These are phyloP conservation scores for Przewalskia tangutica DNA, from an alignment of 257 asterid genomes.

Conservation along the genomic window DNA sequence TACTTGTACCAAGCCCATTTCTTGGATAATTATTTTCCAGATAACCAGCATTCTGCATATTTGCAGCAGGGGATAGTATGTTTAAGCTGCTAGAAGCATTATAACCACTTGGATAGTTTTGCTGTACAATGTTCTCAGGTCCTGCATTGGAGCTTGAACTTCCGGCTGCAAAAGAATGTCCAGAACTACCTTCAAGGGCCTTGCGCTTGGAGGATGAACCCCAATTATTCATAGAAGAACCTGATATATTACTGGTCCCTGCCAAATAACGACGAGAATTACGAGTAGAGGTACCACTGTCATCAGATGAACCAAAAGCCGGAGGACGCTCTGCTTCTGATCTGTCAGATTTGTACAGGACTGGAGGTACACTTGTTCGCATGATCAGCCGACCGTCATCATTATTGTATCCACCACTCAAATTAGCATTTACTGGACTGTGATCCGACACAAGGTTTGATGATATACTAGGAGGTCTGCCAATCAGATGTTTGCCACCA, in stretches of 20 bases:
- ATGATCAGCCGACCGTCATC: constrained; percentile 17
- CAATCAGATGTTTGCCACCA: constrained; percentile 16
- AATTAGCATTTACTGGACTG: constrained; percentile 23
- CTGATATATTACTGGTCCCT: constrained; percentile 37
- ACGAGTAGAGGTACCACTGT: constrained; percentile 24
- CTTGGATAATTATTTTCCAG: constrained; percentile 34
- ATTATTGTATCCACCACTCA: constrained; percentile 23
- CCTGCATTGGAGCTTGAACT: constrained; percentile 51
- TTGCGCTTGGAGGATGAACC: constrained; percentile 81
- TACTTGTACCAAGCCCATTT: constrained; percentile 26
- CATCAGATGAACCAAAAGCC: constrained; percentile 24
- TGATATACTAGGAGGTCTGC: constrained; percentile 15
- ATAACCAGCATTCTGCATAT: constrained; percentile 27
- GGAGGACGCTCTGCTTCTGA: constrained; percentile 30
- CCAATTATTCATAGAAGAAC: constrained; percentile 47
- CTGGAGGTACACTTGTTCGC: constrained; percentile 22
- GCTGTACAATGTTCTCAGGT: constrained; percentile 33
- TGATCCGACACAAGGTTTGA: constrained; percentile 18
- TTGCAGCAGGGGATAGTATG: constrained; percentile 26
- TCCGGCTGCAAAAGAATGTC: constrained; percentile 49
- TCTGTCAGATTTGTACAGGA: constrained; percentile 25
- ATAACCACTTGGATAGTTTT: constrained; percentile 29
- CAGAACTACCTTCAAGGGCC: constrained; percentile 64
- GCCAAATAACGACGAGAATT: constrained; percentile 24
- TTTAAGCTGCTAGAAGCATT: constrained; percentile 32